Conservation (phyloP, 1,284 basidiomycete genomes). For the Irpex lacteus region DNA sequence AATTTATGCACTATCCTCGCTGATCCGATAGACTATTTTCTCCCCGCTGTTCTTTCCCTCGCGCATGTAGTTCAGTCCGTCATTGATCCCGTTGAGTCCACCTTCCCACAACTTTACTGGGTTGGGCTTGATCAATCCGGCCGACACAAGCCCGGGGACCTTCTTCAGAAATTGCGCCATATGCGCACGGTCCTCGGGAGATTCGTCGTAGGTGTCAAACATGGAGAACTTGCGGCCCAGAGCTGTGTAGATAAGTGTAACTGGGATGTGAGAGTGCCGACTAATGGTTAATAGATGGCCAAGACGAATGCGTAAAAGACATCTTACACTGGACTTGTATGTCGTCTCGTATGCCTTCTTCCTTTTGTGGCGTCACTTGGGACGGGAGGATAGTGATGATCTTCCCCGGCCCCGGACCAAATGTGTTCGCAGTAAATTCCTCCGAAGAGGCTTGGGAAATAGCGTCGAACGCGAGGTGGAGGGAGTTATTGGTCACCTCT, state of each 20-base stretch:
- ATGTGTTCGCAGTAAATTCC: conserved; percentile 13
- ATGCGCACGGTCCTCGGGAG: neutral
- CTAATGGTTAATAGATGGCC: too few species aligned
- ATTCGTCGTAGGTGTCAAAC: neutral
- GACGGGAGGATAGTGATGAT: neutral
- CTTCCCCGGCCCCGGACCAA: conserved; percentile 13
- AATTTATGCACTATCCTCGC: neutral
- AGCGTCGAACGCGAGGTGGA: conserved; percentile 23
- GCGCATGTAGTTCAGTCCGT: conserved; percentile 20
- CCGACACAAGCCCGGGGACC: neutral
- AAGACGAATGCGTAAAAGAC: too few species aligned
- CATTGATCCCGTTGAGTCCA: conserved; percentile 18
- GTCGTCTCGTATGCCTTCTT: too few species aligned
- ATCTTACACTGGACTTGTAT: too few species aligned
- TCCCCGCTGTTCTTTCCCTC: conserved; percentile 23
- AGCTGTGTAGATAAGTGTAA: neutral
- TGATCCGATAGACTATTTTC: conserved; percentile 21
- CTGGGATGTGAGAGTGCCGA: neutral
- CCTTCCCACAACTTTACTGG: conserved; percentile 18
- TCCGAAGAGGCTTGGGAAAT: conserved; percentile 18
- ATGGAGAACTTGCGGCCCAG: neutral
- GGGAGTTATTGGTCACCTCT: conserved; percentile 17
- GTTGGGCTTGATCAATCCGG: neutral
- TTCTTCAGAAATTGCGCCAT: neutral
- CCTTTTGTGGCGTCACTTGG: neutral